These are phyloP conservation scores for Salix suchowensis DNA, from an alignment of 345 rosid species.

Conservation along the genomic window DNA sequence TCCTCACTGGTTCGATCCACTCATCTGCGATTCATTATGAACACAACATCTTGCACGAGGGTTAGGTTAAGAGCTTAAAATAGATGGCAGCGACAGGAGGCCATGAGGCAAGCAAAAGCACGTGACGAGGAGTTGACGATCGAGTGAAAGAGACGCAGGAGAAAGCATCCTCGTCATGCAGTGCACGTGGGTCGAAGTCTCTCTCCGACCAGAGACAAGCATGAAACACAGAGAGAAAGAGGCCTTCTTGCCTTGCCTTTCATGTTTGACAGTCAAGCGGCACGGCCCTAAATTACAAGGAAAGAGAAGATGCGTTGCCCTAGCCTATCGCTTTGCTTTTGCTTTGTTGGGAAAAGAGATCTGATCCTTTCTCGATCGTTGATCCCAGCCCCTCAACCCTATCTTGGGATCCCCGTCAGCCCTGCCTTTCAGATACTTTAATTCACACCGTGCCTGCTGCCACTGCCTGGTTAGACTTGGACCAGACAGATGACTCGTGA, in stretches of 20 bases:
- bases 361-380: conserved; percentile 6
- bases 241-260: no score
- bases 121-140: not conserved
- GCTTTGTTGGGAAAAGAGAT: conserved; percentile 17
- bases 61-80: no score
- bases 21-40: not conserved
- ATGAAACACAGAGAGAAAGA: not conserved
- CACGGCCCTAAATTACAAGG: not conserved
- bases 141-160: not conserved
- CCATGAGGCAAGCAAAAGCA: conserved; percentile 7
- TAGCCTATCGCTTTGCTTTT: not conserved
- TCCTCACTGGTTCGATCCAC: no score
- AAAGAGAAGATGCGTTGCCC: conserved; percentile 4
- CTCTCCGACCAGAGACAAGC: not conserved
- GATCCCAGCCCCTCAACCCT: not conserved
- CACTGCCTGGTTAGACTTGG: not conserved
- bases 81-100: no score
- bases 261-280: not conserved
- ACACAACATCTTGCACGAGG: not conserved
- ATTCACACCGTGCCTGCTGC: not conserved
- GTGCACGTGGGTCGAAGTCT: conserved; percentile 22
- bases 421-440: not conserved
- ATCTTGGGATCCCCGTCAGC: conserved; percentile 1
- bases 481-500: not conserved
- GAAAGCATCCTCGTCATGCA: conserved; percentile 14